Base-by-base conservation (phyloP, 345 rosid genomes). In the Noccaea caerulescens region DNA sequence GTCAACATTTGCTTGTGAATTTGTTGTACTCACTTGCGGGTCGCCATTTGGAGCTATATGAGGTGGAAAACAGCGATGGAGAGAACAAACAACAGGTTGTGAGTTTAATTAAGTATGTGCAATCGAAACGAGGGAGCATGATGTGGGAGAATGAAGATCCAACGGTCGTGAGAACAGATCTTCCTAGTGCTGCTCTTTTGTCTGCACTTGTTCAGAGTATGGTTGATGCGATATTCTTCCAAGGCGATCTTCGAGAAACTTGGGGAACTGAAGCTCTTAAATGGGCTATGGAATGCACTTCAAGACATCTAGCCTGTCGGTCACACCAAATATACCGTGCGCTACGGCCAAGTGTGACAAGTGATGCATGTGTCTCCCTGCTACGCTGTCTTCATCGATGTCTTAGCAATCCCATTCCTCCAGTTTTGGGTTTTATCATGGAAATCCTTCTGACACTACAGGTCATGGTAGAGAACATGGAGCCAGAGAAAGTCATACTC, bases 111-210 rank as follows among this genome's bases (percentile, higher is more conserved):
- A 91, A 94, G 84, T 91, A 94, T 47, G 99, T 94, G 57, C 99
- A 91, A 71, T 94, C 99, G 72, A 94, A 94, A 84, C 88, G 98
- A 49, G 99, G 99, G 62, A 89, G 90, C 85, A 94, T 94, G 99
- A 94, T 94, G 99, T 94, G 99, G 99, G 98, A 89, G 81, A 94
- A 91, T 58, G 99, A 94, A 85, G 98, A 94, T 73, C 93, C 97
- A 66, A 76, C 98, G 0, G 93, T 94, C 46, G 80, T 83, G 56
- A 82, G 88, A 84, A 85, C 88, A 33, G 93, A 89, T 63, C 98
- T 94, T 83, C 97, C 99, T 12, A 91, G 98, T 77, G 95, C 99
- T 13, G 89, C 97, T 16, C 96, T 94, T 39, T 79, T 94, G 76
- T 94, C 98, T 68, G 97, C 98, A 37, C 93, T 94, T 8, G 99